Evolutionary conservation across 495 filamentous ascomycete species (phyloP).

Genomic region (Neurospora sp.): DNA sequence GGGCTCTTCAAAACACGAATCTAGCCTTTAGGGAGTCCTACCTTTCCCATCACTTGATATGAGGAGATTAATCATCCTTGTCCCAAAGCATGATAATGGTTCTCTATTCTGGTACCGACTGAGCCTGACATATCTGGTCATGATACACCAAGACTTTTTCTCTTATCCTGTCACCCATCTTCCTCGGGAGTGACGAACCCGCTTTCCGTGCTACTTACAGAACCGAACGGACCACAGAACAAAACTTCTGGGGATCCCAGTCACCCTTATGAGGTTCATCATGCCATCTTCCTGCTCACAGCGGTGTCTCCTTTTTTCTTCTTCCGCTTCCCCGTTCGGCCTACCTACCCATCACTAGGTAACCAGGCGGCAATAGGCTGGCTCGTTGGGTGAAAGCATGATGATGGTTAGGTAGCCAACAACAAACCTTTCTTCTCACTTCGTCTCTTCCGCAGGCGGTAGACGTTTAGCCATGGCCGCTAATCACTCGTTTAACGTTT

Average conservation of each 20-base stretch:
- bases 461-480: slow-evolving; percentile 5
- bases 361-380: background rate
- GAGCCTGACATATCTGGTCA: background rate
- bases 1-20: background rate
- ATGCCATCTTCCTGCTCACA: background rate
- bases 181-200: background rate
- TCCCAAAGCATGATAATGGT: background rate
- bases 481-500: slow-evolving; percentile 2
- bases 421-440: background rate
- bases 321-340: background rate
- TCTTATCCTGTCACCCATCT: background rate
- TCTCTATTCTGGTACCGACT: background rate
- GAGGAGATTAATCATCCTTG: background rate
- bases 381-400: background rate
- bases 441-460: background rate
- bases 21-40: background rate
- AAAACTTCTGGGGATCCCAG: background rate
- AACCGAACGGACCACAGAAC: background rate
- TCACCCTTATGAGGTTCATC: background rate
- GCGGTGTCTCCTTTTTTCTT: background rate
- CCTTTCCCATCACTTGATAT: background rate
- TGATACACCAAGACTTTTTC: background rate
- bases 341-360: background rate
- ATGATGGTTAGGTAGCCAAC: background rate
- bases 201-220: background rate